Conservation (phyloP, 2,329 filamentous ascomycete species). For the Geosmithia morbida region DNA sequence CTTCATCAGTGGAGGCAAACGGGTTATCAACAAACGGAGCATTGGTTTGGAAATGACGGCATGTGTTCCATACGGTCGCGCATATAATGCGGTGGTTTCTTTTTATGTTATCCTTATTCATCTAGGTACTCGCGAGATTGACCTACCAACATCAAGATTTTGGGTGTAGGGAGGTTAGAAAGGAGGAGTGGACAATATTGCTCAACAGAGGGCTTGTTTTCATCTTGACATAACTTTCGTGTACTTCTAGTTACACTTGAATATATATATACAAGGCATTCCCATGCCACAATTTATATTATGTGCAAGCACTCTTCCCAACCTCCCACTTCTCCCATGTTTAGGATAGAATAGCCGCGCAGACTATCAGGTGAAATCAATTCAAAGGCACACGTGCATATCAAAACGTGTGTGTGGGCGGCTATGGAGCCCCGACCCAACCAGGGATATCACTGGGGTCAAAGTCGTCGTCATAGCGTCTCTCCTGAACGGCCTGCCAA, state of each 20-base stretch:
- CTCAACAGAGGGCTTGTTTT: not conserved
- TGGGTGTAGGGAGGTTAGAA: not conserved
- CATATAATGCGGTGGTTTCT: not conserved
- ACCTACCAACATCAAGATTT: not conserved
- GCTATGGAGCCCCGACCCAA: conserved; percentile 43
- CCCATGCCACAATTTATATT: not conserved
- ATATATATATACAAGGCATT: not conserved
- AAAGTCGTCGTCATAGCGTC: conserved; percentile 40
- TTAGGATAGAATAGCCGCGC: no score
- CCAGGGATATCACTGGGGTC: conserved; percentile 58
- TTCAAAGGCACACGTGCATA: no score
- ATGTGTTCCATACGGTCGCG: not conserved
- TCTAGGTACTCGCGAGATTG: not conserved
- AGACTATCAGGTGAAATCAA: not conserved
- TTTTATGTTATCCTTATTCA: not conserved
- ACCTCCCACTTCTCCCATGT: no score
- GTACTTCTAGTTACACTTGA: not conserved
- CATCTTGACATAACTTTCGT: not conserved
- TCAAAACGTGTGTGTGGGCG: conserved; percentile 4
- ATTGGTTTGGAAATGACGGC: not conserved
- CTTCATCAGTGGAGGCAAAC: not conserved
- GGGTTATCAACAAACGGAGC: not conserved
- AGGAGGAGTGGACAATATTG: not conserved
- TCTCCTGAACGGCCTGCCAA: conserved; percentile 51
- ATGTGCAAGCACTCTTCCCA: not conserved